These are phyloP conservation scores for Thelonectria blattea DNA, from an alignment of 2,329 filamentous ascomycete genomes.

Conservation along the genomic window DNA sequence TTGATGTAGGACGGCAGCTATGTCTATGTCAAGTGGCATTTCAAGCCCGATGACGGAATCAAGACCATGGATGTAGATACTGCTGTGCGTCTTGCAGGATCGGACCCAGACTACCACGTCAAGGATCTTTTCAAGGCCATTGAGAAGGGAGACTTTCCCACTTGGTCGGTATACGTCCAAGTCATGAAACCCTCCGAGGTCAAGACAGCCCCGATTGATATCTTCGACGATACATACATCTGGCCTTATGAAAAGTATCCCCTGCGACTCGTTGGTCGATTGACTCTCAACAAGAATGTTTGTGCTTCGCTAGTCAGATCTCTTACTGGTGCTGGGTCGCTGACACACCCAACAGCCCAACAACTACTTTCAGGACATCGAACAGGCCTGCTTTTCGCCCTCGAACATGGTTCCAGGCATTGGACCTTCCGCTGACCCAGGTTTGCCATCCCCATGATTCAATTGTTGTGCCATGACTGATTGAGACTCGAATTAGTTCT, in stretches of 20 bases:
- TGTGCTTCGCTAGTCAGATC: background rate
- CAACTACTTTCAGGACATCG: slow-evolving; percentile 58
- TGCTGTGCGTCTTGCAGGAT: slow-evolving; percentile 15
- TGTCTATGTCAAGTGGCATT: slow-evolving; percentile 25
- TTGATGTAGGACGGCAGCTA: background rate
- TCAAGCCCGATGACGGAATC: slow-evolving; percentile 14
- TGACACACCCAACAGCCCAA: background rate
- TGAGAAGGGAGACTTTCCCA: slow-evolving; percentile 50
- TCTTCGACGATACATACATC: slow-evolving; percentile 64
- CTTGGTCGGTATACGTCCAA: slow-evolving; percentile 61
- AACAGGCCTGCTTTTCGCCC: slow-evolving; percentile 59
- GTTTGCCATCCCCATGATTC: background rate
- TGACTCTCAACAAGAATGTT: background rate
- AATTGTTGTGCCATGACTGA: background rate
- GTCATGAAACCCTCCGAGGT: slow-evolving; percentile 59
- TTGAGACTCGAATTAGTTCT: slow-evolving; percentile 46
- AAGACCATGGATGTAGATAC: background rate
- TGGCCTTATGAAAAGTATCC: slow-evolving; percentile 54
- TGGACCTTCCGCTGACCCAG: slow-evolving; percentile 53
- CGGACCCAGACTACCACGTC: slow-evolving; percentile 23
- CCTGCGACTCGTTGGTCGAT: background rate
- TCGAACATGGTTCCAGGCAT: slow-evolving; percentile 57
- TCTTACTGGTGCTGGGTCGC: background rate
- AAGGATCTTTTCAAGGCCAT: slow-evolving; percentile 47
- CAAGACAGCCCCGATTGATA: slow-evolving; percentile 52